These are phyloP conservation scores for Pleurotus citrinopileatus DNA, from an alignment of 768 basidiomycete species.

Conservation along the genomic window DNA sequence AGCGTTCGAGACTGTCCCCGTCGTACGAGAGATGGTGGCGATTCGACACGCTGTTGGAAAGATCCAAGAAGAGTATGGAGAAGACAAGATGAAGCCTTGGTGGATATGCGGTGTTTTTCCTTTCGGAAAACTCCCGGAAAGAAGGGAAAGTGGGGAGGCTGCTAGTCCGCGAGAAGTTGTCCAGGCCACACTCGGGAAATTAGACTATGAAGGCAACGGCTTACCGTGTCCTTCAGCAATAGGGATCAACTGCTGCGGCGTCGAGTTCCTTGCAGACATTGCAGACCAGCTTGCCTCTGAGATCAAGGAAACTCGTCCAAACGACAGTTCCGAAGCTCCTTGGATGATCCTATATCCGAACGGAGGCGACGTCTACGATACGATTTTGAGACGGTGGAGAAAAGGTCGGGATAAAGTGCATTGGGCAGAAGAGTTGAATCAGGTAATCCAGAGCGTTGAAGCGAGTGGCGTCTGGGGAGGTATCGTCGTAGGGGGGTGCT, in stretches of 20 bases:
- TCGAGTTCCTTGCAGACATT: slow-evolving; percentile 39
- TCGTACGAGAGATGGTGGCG: slow-evolving; percentile 60
- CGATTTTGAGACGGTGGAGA: slow-evolving; percentile 41
- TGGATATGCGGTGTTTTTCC: slow-evolving; percentile 74
- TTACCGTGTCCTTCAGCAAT: slow-evolving; percentile 45
- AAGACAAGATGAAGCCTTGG: slow-evolving; percentile 52
- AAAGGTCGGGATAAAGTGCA: neutral
- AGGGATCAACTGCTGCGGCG: slow-evolving; percentile 73
- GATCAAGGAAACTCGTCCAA: slow-evolving; percentile 12
- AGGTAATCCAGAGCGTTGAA: slow-evolving; percentile 2
- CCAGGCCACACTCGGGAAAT: slow-evolving; percentile 30
- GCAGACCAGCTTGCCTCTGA: slow-evolving; percentile 32
- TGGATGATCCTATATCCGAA: slow-evolving; percentile 76
- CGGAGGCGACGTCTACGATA: slow-evolving; percentile 56
- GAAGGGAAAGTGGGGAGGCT: slow-evolving; percentile 16
- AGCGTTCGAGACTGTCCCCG: slow-evolving; percentile 79
- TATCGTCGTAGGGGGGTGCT: slow-evolving; percentile 15
- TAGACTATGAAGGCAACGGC: neutral
- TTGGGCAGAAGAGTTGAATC: slow-evolving; percentile 12
- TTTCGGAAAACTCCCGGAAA: slow-evolving; percentile 43
- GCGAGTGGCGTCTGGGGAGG: slow-evolving; percentile 10
- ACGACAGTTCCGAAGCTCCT: slow-evolving; percentile 25
- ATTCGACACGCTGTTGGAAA: slow-evolving; percentile 57
- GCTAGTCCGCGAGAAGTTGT: slow-evolving; percentile 38
- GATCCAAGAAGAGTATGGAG: slow-evolving; percentile 25